Evolutionary conservation across 495 filamentous ascomycete species (phyloP).

Genomic region (Podospora didyma): DNA sequence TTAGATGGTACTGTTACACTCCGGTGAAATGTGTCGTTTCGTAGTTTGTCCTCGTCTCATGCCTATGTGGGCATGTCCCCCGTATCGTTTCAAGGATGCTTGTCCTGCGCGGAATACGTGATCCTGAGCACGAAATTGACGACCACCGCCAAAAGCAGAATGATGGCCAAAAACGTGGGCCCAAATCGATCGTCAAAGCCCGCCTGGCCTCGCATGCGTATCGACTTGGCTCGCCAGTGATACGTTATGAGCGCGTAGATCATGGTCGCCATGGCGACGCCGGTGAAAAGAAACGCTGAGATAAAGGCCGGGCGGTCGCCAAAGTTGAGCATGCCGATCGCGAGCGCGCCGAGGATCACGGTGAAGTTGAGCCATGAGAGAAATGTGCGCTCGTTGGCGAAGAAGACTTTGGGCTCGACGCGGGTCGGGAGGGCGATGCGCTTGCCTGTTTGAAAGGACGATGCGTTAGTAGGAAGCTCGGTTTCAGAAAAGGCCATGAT

Average conservation of each 20-base stretch:
- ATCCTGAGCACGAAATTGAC: conserved; percentile 93
- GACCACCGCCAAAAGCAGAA: conserved; percentile 77
- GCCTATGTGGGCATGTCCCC: neutral
- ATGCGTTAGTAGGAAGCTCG: neutral
- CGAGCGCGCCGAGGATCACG: conserved; percentile 92
- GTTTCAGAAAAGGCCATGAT: neutral
- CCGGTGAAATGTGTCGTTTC: too few species aligned
- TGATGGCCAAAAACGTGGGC: conserved; percentile 81
- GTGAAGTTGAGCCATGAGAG: conserved; percentile 99
- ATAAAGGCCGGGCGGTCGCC: conserved; percentile 90
- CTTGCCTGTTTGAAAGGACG: conserved; percentile 62
- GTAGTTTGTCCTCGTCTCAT: neutral
- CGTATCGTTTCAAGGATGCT: conserved; percentile 24
- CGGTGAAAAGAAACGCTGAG: conserved; percentile 86
- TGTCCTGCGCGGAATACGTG: conserved; percentile 44
- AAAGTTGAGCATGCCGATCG: conserved; percentile 96
- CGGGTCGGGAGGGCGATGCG: conserved; percentile 96
- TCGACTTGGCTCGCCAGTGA: conserved; percentile 94
- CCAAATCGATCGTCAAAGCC: conserved; percentile 96
- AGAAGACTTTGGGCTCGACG: conserved; percentile 99
- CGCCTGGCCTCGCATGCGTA: conserved; percentile 82
- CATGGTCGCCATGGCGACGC: conserved; percentile 94
- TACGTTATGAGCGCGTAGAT: conserved; percentile 91
- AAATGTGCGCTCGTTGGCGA: conserved; percentile 99
- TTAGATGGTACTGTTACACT: too few species aligned